Evolutionary conservation across 257 asterid genomes (phyloP), one percentile per base, ranked within the genome.

Genomic region (Nicotiana tabacum): DNA sequence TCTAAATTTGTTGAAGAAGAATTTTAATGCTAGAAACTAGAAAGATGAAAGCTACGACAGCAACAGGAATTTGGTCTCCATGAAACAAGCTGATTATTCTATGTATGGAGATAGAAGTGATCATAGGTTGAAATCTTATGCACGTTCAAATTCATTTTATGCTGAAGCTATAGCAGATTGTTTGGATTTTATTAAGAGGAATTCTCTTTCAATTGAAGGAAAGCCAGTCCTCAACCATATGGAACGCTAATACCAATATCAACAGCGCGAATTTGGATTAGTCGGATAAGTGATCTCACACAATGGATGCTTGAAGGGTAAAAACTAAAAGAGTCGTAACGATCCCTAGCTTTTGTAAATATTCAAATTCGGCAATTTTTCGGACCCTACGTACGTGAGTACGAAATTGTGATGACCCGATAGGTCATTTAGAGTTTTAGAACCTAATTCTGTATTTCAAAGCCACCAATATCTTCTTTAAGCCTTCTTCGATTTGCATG

Each of bases 141-240:
- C 83, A 24, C 81, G 87, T 43, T 86, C 94, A 1, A 90, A 90
- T 84, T 90, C 94, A 0, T 90, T 90, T 86, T 90, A 90, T 83
- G 83, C 92, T 1, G 94, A 89, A 74, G 94, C 94, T 55, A 90
- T 90, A 67, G 90, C 89, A 2, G 94, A 90, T 79, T 90, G 94
- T 21, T 21, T 21, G 21, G 21, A 21, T 21, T 21, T 21, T 21
- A 21, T 21, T 21, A 21, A 21, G 21, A 85, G 92, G 67, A 89
- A 88, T 66, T 90, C 92, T 81, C 79, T 88, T 64, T 90, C 94
- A 2, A 51, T 83, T 30, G 92, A 90, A 35, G 92, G 89, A 39
- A 89, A 84, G n/a, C 87, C 89, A 10, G 87, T 84, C 46, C 82
- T 86, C 51, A 64, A 48, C 7, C 65, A 61, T 35, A 35, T 35